Evolutionary conservation across 2,329 filamentous ascomycete genomes (phyloP).

Genomic region (Pezicula neosporulosa): DNA sequence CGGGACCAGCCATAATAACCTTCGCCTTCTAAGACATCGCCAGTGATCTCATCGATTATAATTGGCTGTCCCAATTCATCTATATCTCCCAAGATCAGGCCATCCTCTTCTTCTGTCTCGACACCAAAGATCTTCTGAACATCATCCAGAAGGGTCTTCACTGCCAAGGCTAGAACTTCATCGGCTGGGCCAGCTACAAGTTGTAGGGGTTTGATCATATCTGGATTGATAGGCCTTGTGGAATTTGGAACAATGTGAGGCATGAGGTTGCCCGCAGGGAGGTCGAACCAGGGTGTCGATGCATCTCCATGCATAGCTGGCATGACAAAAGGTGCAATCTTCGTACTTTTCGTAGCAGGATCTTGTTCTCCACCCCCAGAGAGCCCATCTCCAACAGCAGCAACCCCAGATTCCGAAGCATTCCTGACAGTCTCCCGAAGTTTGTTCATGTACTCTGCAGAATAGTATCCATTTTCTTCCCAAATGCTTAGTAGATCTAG

Average conservation of each 20-base stretch:
- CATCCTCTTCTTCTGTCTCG: conserved; percentile 44
- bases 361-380: conserved; percentile 14
- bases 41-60: conserved; percentile 61
- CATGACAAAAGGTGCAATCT: conserved; percentile 66
- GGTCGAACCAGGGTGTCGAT: conserved; percentile 72
- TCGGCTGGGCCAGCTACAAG: conserved; percentile 67
- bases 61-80: conserved; percentile 72
- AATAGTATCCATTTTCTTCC: conserved; percentile 64
- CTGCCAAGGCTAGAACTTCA: conserved; percentile 59
- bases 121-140: conserved; percentile 66
- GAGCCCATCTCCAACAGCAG: conserved; percentile 19
- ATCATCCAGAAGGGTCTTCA: conserved; percentile 68
- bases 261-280: conserved; percentile 79
- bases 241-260: conserved; percentile 76
- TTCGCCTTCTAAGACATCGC: conserved; percentile 57
- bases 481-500: conserved; percentile 64
- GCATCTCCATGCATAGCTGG: conserved; percentile 75
- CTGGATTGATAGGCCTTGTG: conserved; percentile 67
- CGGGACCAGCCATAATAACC: conserved; percentile 89
- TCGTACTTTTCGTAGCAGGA: conserved; percentile 48
- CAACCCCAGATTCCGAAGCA: conserved; percentile 26
- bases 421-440: conserved; percentile 56
- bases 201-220: conserved; percentile 68
- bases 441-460: conserved; percentile 47
- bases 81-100: conserved; percentile 51